These are phyloP conservation scores for Colletotrichum filicis DNA, from an alignment of 2,329 filamentous ascomycete species.

Conservation along the genomic window DNA sequence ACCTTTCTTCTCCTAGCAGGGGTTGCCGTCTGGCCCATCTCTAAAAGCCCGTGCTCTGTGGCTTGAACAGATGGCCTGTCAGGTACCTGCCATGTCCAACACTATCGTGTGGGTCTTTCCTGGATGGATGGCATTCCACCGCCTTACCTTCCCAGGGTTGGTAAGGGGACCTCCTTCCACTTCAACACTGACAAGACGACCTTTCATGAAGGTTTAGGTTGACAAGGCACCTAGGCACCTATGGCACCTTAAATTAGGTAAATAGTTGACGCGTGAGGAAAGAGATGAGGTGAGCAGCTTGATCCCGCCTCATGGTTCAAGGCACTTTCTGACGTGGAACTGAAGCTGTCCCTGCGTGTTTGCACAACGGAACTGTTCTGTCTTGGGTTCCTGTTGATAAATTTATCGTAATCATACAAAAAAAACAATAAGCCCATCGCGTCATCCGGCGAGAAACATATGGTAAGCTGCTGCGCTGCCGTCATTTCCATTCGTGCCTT, in stretches of 20 bases:
- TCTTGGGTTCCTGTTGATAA: constrained; percentile 4
- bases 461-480: not conserved
- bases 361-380: not conserved
- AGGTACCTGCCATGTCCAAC: constrained; percentile 33
- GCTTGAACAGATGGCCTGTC: constrained; percentile 3
- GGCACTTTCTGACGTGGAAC: not conserved
- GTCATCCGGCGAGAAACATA: constrained; percentile 23
- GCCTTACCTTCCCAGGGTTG: constrained; percentile 14
- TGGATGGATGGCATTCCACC: constrained; percentile 9
- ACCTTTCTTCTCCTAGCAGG: constrained; percentile 24
- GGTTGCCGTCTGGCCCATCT: constrained; percentile 8
- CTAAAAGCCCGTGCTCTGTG: constrained; percentile 25
- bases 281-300: not conserved
- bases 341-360: not conserved
- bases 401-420: constrained; percentile 18
- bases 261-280: not conserved
- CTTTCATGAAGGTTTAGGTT: not conserved
- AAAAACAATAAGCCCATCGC: constrained; percentile 13
- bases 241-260: too few species aligned
- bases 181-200: constrained; percentile 8
- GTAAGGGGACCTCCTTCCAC: not conserved
- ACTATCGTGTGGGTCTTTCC: constrained; percentile 28
- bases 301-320: not conserved
- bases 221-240: too few species aligned
- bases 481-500: constrained; percentile 25